Base-by-base conservation (phyloP, 495 filamentous ascomycete genomes). In the Penicillium paradoxum region DNA sequence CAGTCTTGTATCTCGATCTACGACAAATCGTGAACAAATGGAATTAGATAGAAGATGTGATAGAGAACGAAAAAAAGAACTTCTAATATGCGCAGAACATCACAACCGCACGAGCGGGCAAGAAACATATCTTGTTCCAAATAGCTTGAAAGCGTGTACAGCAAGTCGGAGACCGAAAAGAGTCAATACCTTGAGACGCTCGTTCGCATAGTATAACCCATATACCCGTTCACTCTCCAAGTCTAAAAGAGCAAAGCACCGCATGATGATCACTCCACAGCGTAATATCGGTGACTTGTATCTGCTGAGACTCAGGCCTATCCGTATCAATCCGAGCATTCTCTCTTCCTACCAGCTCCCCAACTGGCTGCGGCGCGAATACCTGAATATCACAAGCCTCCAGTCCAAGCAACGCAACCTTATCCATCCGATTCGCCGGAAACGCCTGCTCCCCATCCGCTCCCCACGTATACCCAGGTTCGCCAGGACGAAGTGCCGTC, bases 371-470 rank as follows among this genome's bases (percentile, higher is more conserved):
- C 29, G 63, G 40, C 37, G 38, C 21, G 10, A 64, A 17, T 2
- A 57, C 38, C 14, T 55, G 24, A 37, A 66, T 57, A 22, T 33
- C 15, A n/a, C 30, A 42, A n/a, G 53, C 13, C 25, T 47, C 49
- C n/a, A 66, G 25, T 17, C 60, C 60, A 6, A 67, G 9, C 25
- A 58, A 29, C 0, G 45, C 61, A 18, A 63, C 43, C 40, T 60
- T 63, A 45, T 65, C 62, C 24, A 67, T 45, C 25, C 64, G 56
- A 55, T 45, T 56, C 0, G 61, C 53, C 10, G 62, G 59, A 27
- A 57, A 65, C 8, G 22, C 45, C 18, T 59, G 27, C 17, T 55
- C 22, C 13, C 59, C 55, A 45, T 65, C 61, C 6, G 48, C 27
- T 4, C 58, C 56, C 58, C 61, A 62, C 25, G 55, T 64, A 57